Base-by-base conservation (phyloP, 805 yeast genomes). In the Candida tallmaniae region DNA sequence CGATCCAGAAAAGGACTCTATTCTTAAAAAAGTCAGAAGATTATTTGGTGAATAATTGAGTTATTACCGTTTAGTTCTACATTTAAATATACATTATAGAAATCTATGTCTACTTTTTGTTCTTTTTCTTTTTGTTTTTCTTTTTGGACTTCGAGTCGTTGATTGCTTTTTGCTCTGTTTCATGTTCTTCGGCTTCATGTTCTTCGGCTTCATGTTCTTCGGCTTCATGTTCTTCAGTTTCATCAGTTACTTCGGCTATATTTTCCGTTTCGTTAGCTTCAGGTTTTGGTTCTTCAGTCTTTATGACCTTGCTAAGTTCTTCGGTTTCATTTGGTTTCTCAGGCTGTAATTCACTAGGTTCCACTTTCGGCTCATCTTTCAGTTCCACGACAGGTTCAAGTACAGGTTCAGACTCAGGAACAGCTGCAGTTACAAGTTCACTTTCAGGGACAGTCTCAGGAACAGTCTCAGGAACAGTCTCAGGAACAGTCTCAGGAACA, bases 1-100 rank as follows among this genome's bases (percentile, higher is more conserved):
- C 59, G 95, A 93, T 59, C 98, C 98, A 14, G 97, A 90, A 59
- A 93, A 90, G 77, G 98, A 93, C 62, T 83, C 95, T 14, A 88
- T 93, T 26, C 73, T 93, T 62, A 81, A 90, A 64, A 83, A 95
- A 58, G 98, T 93, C 22, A 83, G 95, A 69, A 80, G 96, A 57
- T 67, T 93, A 44, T 89, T 90, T 66, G 97, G 98, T 29, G 97
- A 93, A 65, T 87, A 69, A 27, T 25, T n/a, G 8, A 25, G n/a
- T n/a, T n/a, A n/a, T 7, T 20, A 7, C 10, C 10, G 23, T 20
- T 20, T 10, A 20, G 10, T 20, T 20, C 23, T 20, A 7, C 7
- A 20, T 20, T 20, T 26, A 13, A 23, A 15, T 32, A 26, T 32
- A 32, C 20, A 15, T 20, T 20, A 20, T 20, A 20, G 23, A 18